Percentiles rank a stretch among this genome's conserved stretches.
phyloP scores from a whole-genome alignment of 768 basidiomycete species.

The Neoboletus brunneissimus region DNA sequence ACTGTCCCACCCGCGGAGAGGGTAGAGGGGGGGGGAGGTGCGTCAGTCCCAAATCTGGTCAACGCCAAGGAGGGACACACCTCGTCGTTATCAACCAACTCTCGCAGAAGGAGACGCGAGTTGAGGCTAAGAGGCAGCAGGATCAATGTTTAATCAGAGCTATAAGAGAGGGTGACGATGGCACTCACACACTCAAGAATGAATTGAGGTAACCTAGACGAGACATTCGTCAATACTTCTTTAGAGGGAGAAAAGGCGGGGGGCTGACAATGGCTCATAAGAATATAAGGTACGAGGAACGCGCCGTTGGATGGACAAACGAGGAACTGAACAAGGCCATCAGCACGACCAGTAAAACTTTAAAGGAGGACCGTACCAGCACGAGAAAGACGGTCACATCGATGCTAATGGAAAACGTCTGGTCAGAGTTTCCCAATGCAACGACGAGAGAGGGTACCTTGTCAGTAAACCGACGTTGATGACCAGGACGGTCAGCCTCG shows the following conservation, averaged over 20 bases:
- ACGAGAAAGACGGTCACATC: constrained; percentile 30
- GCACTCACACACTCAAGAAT: constrained; percentile 36
- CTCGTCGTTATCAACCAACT: constrained; percentile 26
- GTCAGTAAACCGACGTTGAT: constrained; percentile 37
- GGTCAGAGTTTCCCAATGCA: not conserved
- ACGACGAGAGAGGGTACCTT: constrained; percentile 20
- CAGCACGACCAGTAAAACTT: not conserved
- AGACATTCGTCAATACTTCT: not conserved
- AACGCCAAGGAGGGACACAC: constrained; percentile 3
- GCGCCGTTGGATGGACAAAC: constrained; percentile 36
- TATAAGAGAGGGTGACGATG: no score
- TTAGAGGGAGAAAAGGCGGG: not conserved
- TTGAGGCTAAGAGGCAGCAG: constrained; percentile 18
- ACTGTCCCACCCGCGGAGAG: constrained; percentile 6
- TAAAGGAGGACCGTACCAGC: constrained; percentile 11
- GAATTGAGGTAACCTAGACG: constrained; percentile 37
- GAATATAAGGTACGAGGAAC: constrained; percentile 37
- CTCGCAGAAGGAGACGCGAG: constrained; percentile 28
- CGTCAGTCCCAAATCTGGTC: not conserved
- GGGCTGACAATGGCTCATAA: constrained; percentile 37
- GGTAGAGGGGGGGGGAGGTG: no score
- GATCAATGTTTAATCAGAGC: not conserved
- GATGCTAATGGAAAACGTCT: constrained; percentile 16
- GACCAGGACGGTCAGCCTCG: constrained; percentile 33
- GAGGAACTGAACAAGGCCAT: constrained; percentile 26